phyloP scores from a whole-genome alignment of 805 yeast genomes.

The Isabelozyma heimii region DNA sequence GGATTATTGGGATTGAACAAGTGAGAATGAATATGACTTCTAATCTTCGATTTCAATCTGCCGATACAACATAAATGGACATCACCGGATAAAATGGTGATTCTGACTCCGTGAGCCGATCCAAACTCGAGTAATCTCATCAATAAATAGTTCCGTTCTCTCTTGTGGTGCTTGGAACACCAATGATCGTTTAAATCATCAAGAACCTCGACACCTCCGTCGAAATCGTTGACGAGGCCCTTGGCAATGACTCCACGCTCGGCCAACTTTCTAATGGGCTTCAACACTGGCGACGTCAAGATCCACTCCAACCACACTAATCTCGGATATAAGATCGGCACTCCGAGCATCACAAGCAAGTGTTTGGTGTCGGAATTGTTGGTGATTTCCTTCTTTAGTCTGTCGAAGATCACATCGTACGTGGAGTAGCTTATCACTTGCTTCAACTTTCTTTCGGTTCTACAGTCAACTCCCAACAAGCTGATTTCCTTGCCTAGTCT shows the following conservation, averaged over 20 bases:
- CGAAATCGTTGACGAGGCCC: slow-evolving; percentile 87
- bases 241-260: slow-evolving; percentile 55
- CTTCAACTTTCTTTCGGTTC: slow-evolving; percentile 78
- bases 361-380: slow-evolving; percentile 63
- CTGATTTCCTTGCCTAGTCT: slow-evolving; percentile 73
- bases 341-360: slow-evolving; percentile 80
- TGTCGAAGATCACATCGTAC: slow-evolving; percentile 58
- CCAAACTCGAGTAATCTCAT: slow-evolving; percentile 65
- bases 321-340: slow-evolving; percentile 93
- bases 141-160: slow-evolving; percentile 74
- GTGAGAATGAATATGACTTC: slow-evolving; percentile 39
- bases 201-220: slow-evolving; percentile 84
- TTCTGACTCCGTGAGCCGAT: slow-evolving; percentile 58
- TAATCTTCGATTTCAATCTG: slow-evolving; percentile 59
- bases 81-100: slow-evolving; percentile 89
- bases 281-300: slow-evolving; percentile 55
- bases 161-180: slow-evolving; percentile 87
- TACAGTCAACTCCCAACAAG: slow-evolving; percentile 82
- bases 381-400: slow-evolving; percentile 55
- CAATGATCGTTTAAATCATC: slow-evolving; percentile 97
- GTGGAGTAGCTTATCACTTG: slow-evolving; percentile 54
- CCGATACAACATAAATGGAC: slow-evolving; percentile 89
- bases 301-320: slow-evolving; percentile 85
- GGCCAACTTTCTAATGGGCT: slow-evolving; percentile 62
- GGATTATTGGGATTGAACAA: slow-evolving; percentile 23